Conservation (phyloP, 129 eudicot species). For the Tagetes erecta region DNA sequence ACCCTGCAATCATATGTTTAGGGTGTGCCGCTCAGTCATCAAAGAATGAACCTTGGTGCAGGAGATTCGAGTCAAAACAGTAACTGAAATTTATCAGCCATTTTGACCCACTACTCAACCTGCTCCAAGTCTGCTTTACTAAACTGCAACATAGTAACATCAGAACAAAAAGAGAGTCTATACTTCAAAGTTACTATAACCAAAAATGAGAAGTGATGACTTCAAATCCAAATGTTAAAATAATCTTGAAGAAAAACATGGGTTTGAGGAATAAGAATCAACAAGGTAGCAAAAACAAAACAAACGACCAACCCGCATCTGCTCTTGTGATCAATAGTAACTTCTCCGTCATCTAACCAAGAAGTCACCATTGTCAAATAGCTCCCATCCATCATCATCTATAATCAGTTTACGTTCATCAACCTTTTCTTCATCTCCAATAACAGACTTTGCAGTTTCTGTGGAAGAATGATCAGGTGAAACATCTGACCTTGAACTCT, state of each 20-base stretch:
- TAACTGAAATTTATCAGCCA: neutral
- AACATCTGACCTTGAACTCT: constrained; percentile 11
- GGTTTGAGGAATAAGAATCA: neutral
- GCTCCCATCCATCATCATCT: constrained; percentile 71
- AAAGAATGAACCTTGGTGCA: too few relatives aligned
- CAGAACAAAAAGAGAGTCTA: neutral
- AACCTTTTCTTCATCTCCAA: neutral
- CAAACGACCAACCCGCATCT: neutral
- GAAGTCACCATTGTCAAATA: constrained; percentile 15
- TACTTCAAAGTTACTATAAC: neutral
- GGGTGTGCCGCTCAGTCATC: too few relatives aligned
- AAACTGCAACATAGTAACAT: neutral
- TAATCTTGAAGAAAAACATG: neutral
- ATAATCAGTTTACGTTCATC: constrained; percentile 31
- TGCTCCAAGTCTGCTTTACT: neutral
- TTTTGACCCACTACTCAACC: neutral
- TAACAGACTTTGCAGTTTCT: neutral
- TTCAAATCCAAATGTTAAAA: neutral
- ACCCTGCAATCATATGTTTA: too few relatives aligned
- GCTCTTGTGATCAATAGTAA: neutral
- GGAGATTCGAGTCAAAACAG: neutral
- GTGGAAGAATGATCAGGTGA: constrained; percentile 17
- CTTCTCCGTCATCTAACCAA: neutral
- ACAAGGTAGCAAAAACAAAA: neutral
- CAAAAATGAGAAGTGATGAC: neutral